These are phyloP conservation scores for Kwoniella dendrophila DNA, from an alignment of 768 basidiomycete species.

Conservation along the genomic window DNA sequence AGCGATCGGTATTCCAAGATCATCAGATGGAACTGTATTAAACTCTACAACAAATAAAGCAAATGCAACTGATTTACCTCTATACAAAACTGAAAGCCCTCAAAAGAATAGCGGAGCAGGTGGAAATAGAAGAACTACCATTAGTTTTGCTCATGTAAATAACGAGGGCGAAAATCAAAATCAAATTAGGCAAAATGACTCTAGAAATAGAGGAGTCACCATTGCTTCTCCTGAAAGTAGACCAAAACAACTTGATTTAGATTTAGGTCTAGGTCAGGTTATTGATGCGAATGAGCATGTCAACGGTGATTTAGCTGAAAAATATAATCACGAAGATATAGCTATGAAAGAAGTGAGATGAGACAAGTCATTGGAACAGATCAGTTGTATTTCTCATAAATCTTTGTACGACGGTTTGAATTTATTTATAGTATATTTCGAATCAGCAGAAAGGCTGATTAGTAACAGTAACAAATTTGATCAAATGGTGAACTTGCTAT, in stretches of 20 bases:
- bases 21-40: constrained; percentile 10
- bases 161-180: not conserved
- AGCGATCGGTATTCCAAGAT: constrained; percentile 21
- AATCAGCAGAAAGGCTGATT: no score
- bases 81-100: constrained; percentile 16
- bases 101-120: constrained; percentile 1
- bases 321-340: not conserved
- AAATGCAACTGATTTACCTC: constrained; percentile 4
- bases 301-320: not conserved
- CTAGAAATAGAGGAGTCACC: constrained; percentile 12
- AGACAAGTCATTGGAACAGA: no score
- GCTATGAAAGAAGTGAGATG: constrained; percentile 7
- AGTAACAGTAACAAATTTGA: no score
- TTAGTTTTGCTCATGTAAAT: constrained; percentile 16
- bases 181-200: constrained; percentile 1
- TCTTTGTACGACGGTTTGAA: no score
- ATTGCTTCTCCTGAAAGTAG: constrained; percentile 7
- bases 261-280: not conserved
- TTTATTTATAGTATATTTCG: no score
- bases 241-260: not conserved
- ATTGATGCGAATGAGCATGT: not conserved
- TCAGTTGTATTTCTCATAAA: no score
- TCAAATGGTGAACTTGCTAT: no score
- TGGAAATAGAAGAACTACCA: constrained; percentile 9
- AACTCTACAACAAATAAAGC: constrained; percentile 6